phyloP scores from a whole-genome alignment of 2,329 filamentous ascomycete genomes.

The Aureobasidium sp. region DNA sequence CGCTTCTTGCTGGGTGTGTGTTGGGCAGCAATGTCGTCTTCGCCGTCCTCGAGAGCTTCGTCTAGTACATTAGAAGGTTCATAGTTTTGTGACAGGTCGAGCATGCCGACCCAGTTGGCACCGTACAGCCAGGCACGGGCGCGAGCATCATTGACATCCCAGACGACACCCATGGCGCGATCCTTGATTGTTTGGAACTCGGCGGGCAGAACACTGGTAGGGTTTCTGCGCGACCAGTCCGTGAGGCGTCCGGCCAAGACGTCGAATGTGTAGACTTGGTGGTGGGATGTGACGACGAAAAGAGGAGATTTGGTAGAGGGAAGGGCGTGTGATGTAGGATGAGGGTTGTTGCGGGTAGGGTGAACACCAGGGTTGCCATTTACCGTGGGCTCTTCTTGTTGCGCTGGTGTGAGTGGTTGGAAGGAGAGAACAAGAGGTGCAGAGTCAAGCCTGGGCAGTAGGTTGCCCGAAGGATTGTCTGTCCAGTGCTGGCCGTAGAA shows the following conservation, averaged over 20 bases:
- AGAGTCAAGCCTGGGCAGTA: constrained; percentile 40
- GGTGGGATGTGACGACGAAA: constrained; percentile 55
- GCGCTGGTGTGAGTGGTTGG: constrained; percentile 28
- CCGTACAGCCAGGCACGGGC: constrained; percentile 82
- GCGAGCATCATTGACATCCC: constrained; percentile 56
- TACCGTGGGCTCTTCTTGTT: constrained; percentile 18
- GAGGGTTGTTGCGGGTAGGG: constrained; percentile 44
- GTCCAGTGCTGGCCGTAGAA: constrained; percentile 63
- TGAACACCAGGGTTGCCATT: constrained; percentile 45
- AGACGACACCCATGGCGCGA: constrained; percentile 74
- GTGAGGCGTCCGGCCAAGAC: constrained; percentile 69
- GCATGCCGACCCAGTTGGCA: constrained; percentile 81
- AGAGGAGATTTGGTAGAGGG: constrained; percentile 49
- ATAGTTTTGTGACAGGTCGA: constrained; percentile 72
- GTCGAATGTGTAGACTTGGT: constrained; percentile 72
- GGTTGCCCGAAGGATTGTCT: constrained; percentile 55
- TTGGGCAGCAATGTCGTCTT: constrained; percentile 12
- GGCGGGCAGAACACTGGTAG: constrained; percentile 63
- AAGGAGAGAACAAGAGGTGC: constrained; percentile 42
- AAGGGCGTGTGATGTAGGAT: constrained; percentile 51
- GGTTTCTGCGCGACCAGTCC: constrained; percentile 80
- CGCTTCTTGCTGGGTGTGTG: constrained; percentile 31
- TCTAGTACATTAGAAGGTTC: constrained; percentile 19
- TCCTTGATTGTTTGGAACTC: constrained; percentile 71
- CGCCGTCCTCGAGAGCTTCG: not conserved